Evolutionary conservation across 169 alveolate species (phyloP).

Genomic region (Cryptosporidium ryanae): DNA sequence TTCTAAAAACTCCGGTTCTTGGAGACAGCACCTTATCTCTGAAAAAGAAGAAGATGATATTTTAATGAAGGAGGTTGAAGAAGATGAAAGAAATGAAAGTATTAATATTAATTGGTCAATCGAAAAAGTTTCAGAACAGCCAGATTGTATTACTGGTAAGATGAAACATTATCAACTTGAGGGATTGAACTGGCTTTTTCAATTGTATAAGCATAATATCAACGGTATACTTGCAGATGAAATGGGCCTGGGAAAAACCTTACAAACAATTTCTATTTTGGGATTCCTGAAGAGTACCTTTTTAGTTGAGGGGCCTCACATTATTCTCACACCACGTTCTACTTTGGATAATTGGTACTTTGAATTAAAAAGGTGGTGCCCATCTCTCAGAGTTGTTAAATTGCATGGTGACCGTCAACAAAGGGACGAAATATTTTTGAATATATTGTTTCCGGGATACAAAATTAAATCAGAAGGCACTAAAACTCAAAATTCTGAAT

Average conservation of each 20-base stretch:
- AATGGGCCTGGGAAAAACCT: conserved; percentile 93
- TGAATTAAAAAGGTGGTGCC: conserved; percentile 89
- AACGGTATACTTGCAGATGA: conserved; percentile 93
- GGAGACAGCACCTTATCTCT: conserved; percentile 61
- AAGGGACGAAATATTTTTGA: conserved; percentile 85
- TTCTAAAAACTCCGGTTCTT: background rate
- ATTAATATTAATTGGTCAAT: conserved; percentile 14
- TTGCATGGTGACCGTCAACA: conserved; percentile 88
- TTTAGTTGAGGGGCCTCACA: conserved; percentile 80
- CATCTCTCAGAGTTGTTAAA: conserved; percentile 84
- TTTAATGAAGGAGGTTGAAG: conserved; percentile 45
- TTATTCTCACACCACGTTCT: conserved; percentile 85
- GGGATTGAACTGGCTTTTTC: conserved; percentile 89
- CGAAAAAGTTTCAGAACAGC: conserved; percentile 53
- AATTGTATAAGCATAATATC: conserved; percentile 83
- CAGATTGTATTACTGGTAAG: conserved; percentile 80
- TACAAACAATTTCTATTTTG: conserved; percentile 86
- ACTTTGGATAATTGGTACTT: conserved; percentile 86
- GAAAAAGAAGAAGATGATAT: conserved; percentile 74
- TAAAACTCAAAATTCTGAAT: background rate
- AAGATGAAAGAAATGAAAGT: conserved; percentile 5
- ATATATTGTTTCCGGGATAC: conserved; percentile 79
- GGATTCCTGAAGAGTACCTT: conserved; percentile 78
- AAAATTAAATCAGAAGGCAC: background rate
- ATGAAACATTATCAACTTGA: conserved; percentile 87